Percentiles rank a stretch among this genome's conserved stretches.
phyloP scores from a whole-genome alignment of 139 green algal species.

The Microglena sp. region DNA sequence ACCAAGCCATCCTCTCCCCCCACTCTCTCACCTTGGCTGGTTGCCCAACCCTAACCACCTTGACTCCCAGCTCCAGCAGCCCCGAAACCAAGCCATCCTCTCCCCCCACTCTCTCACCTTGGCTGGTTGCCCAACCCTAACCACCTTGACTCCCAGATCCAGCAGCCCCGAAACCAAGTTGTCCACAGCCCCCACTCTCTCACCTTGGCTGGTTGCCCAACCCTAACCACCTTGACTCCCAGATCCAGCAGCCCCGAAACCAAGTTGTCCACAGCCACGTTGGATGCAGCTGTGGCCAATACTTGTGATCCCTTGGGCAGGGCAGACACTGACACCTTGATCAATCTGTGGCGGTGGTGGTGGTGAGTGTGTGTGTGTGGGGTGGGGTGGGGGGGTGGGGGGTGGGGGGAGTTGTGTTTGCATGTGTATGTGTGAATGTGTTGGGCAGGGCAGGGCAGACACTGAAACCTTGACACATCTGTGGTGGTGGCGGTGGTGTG shows the following conservation, averaged over 20 bases:
- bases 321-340: conserved; percentile 8
- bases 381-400: no score
- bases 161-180: conserved; percentile 41
- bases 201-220: conserved; percentile 48
- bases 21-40: conserved; percentile 37
- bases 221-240: conserved; percentile 27
- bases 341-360: no score
- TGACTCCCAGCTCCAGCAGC: conserved; percentile 27
- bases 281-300: conserved; percentile 41
- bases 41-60: conserved; percentile 44
- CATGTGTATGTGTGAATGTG: neutral
- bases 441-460: neutral
- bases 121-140: conserved; percentile 41
- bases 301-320: conserved; percentile 19
- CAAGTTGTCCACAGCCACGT: conserved; percentile 60
- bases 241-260: conserved; percentile 35
- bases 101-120: no score
- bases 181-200: conserved; percentile 39
- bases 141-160: conserved; percentile 21
- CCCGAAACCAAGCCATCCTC: no score
- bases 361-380: no score
- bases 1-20: no score
- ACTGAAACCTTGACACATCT: neutral
- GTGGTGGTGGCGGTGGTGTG: neutral
- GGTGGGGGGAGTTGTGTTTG: no score